These are phyloP conservation scores for Malus sylvestris DNA, from an alignment of 306 rosid species.

Conservation along the genomic window DNA sequence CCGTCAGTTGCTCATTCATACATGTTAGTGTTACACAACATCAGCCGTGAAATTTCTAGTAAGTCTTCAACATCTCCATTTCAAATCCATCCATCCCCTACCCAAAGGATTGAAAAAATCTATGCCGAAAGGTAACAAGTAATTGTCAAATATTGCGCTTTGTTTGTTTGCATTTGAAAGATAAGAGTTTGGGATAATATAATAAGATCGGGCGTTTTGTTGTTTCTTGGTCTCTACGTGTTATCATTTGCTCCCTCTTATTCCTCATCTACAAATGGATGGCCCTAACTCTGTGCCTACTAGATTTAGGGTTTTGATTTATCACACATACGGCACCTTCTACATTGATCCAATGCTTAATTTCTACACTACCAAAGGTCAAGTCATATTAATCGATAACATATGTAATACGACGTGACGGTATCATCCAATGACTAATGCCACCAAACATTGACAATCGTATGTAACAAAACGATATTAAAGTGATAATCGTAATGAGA, in stretches of 20 bases:
- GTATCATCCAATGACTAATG: not conserved
- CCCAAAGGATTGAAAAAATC: not conserved
- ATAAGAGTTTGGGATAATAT: conserved; percentile 12
- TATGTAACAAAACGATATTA: no score
- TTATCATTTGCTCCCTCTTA: conserved; percentile 14
- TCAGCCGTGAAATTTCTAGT: not conserved
- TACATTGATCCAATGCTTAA: not conserved
- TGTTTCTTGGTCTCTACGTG: conserved; percentile 25
- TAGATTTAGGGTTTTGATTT: not conserved
- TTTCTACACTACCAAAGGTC: not conserved
- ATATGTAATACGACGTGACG: not conserved
- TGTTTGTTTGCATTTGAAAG: conserved; percentile 21
- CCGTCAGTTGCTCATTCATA: no score
- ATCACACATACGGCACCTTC: not conserved
- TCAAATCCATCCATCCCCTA: not conserved
- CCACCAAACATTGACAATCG: not conserved
- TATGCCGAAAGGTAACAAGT: not conserved
- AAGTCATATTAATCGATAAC: no score
- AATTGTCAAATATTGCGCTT: not conserved
- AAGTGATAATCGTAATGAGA: not conserved
- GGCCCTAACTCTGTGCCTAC: conserved; percentile 13
- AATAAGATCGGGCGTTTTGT: conserved; percentile 6
- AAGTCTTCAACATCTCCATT: not conserved
- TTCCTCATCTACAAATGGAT: conserved; percentile 36
- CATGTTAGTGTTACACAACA: no score